These are phyloP conservation scores for Lizonia empirigonia DNA, from an alignment of 2,329 filamentous ascomycete genomes.

Conservation along the genomic window DNA sequence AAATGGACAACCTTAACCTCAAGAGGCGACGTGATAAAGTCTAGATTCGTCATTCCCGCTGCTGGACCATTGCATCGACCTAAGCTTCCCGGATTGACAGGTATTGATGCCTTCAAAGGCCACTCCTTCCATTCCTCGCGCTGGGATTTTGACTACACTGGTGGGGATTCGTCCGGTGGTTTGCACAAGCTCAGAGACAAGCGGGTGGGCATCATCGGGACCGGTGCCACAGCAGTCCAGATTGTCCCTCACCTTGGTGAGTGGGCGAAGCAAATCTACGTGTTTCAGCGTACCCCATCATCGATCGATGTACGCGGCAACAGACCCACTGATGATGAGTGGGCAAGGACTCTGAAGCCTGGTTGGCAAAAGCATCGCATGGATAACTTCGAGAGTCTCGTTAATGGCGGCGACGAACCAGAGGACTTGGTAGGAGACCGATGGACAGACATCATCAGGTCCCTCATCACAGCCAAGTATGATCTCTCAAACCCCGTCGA, in stretches of 20 bases:
- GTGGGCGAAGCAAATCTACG: constrained; percentile 58
- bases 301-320: constrained; percentile 48
- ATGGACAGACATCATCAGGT: constrained; percentile 51
- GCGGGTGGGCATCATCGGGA: constrained; percentile 44
- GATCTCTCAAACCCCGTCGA: constrained; percentile 19
- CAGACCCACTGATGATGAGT: constrained; percentile 21
- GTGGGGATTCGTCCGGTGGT: constrained; percentile 26
- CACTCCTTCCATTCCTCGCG: constrained; percentile 40
- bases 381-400: constrained; percentile 52
- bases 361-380: constrained; percentile 60
- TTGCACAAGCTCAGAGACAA: constrained; percentile 47
- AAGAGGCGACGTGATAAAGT: constrained; percentile 36
- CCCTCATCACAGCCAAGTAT: constrained; percentile 15
- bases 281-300: constrained; percentile 63
- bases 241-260: constrained; percentile 50
- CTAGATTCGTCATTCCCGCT: constrained; percentile 50
- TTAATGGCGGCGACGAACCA: constrained; percentile 39
- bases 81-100: constrained; percentile 39
- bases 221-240: constrained; percentile 43
- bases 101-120: constrained; percentile 30
- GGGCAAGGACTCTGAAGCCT: constrained; percentile 21
- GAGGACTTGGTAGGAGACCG: constrained; percentile 57
- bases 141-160: constrained; percentile 36
- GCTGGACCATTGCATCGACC: constrained; percentile 52
- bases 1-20: constrained; percentile 34